phyloP scores from a whole-genome alignment of 106 monocot species.

The Dioscorea alata region DNA sequence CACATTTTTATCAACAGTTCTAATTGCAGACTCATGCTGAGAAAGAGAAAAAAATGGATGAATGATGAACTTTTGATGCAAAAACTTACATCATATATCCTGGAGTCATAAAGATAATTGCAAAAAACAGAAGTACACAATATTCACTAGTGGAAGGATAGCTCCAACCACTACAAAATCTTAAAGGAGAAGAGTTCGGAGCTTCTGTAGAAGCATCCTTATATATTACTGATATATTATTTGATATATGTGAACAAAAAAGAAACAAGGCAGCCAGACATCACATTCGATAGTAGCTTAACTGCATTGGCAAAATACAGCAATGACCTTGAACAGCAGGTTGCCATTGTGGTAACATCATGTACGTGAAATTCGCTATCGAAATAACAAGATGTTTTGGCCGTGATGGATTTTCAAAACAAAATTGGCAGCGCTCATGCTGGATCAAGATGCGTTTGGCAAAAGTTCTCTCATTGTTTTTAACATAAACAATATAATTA shows the following conservation, averaged over 20 bases:
- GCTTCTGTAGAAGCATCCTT: too few species aligned
- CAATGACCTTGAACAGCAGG: constrained; percentile 85
- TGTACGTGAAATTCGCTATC: constrained; percentile 77
- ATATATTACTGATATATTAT: too few species aligned
- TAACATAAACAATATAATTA: too few species aligned
- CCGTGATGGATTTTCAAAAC: constrained; percentile 78
- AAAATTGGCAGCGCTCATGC: constrained; percentile 79
- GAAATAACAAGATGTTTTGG: constrained; percentile 86
- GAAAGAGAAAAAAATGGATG: background rate
- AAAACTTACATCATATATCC: too few species aligned
- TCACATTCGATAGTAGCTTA: constrained; percentile 2
- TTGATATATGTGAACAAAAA: too few species aligned
- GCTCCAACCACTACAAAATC: too few species aligned
- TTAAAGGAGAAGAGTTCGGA: too few species aligned
- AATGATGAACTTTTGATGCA: background rate
- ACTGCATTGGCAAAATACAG: constrained; percentile 87
- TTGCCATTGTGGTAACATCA: constrained; percentile 79
- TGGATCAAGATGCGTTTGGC: constrained; percentile 46
- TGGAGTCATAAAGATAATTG: too few species aligned
- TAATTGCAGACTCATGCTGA: constrained; percentile 75
- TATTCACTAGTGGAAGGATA: too few species aligned
- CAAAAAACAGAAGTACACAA: too few species aligned
- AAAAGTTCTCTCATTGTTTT: constrained; percentile 12
- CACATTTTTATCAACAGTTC: constrained; percentile 71
- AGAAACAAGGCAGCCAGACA: too few species aligned